Evolutionary conservation across 169 alveolate species (phyloP).

Genomic region (Eimeria maxima): DNA sequence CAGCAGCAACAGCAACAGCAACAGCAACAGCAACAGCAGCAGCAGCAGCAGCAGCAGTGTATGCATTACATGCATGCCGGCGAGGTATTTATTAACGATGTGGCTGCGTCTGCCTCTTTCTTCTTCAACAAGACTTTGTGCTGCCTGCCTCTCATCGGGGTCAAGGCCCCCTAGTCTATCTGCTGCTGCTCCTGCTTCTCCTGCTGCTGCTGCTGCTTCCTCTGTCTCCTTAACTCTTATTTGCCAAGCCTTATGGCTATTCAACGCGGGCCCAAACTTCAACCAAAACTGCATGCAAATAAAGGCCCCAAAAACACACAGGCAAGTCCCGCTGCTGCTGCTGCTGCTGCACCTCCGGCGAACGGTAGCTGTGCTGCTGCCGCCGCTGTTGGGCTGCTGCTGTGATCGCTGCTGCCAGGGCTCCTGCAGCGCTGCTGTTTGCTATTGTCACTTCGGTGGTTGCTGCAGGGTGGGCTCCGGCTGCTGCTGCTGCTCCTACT

Average conservation of each 20-base stretch:
- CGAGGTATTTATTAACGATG: slow-evolving; percentile 53
- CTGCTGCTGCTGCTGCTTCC: neutral
- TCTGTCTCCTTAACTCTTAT: neutral
- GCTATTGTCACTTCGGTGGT: neutral
- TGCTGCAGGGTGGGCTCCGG: neutral
- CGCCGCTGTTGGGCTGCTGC: slow-evolving; percentile 32
- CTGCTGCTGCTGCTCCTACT: slow-evolving; percentile 19
- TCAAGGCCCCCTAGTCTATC: neutral
- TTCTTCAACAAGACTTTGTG: neutral
- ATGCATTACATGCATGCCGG: slow-evolving; percentile 56
- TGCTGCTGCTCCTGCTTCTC: neutral
- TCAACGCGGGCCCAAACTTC: slow-evolving; percentile 44
- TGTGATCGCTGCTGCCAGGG: neutral
- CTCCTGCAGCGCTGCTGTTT: neutral
- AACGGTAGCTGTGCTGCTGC: neutral
- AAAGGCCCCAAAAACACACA: neutral
- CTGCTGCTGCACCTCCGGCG: too few species aligned
- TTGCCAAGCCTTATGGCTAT: slow-evolving; percentile 21
- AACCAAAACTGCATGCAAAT: slow-evolving; percentile 56
- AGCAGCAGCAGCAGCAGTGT: neutral
- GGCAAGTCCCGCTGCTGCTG: neutral
- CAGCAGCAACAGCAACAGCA: neutral
- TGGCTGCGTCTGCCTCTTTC: slow-evolving; percentile 61
- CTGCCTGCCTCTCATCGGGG: slow-evolving; percentile 28
- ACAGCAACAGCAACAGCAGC: neutral